Evolutionary conservation across 345 rosid species (phyloP).

Genomic region (Rhodomyrtus tomentosa): DNA sequence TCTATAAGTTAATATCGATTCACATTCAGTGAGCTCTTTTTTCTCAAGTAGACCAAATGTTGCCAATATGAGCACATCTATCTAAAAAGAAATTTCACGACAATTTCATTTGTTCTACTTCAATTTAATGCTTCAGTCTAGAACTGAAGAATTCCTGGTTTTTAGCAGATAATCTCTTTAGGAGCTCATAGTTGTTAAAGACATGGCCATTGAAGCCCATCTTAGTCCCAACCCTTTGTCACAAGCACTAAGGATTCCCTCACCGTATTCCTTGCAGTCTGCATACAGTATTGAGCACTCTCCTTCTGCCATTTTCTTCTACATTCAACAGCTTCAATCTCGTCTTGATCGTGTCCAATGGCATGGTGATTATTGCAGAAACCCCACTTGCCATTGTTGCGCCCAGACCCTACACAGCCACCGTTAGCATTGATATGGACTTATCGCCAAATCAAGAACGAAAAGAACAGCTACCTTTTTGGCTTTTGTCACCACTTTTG

Average conservation of each 20-base stretch:
- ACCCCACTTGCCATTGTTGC: conserved; percentile 82
- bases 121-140: not conserved
- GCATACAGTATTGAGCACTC: conserved; percentile 45
- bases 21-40: not conserved
- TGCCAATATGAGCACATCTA: not conserved
- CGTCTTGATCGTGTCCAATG: conserved; percentile 79
- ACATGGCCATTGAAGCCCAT: conserved; percentile 88
- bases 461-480: conserved; percentile 5
- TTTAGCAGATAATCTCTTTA: conserved; percentile 70
- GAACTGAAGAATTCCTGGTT: conserved; percentile 5
- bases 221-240: conserved; percentile 88
- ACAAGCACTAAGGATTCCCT: conserved; percentile 64
- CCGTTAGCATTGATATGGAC: conserved; percentile 25
- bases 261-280: conserved; percentile 41
- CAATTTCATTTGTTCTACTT: not conserved
- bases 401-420: conserved; percentile 56
- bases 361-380: conserved; percentile 74
- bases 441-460: conserved; percentile 4
- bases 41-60: not conserved
- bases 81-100: not conserved
- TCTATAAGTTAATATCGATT: no score
- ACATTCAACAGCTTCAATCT: conserved; percentile 69
- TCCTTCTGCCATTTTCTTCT: conserved; percentile 54
- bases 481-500: conserved; percentile 3
- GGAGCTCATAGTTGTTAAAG: conserved; percentile 71